Conservation (phyloP, 768 basidiomycete species). For the Mycena vitilis region DNA sequence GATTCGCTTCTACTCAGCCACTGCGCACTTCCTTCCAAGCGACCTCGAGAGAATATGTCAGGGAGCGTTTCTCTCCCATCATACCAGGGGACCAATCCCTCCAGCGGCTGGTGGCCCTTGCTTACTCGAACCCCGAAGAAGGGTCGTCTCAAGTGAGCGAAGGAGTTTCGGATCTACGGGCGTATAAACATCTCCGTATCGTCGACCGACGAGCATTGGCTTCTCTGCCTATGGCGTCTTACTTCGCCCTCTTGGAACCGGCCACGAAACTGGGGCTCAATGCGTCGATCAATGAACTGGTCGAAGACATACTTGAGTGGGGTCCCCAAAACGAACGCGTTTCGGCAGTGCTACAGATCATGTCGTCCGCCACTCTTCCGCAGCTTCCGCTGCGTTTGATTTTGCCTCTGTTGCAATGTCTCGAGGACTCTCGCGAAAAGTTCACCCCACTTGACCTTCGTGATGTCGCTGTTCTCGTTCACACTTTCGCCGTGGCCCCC, state of each 20-base stretch:
- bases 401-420: slow-evolving; percentile 34
- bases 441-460: slow-evolving; percentile 22
- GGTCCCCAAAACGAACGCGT: slow-evolving; percentile 15
- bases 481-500: slow-evolving; percentile 35
- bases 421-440: slow-evolving; percentile 25
- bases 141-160: slow-evolving; percentile 21
- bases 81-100: neutral
- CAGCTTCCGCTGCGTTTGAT: slow-evolving; percentile 28
- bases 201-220: slow-evolving; percentile 26
- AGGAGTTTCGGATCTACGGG: slow-evolving; percentile 12
- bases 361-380: slow-evolving; percentile 30
- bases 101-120: slow-evolving; percentile 8
- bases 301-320: slow-evolving; percentile 40
- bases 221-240: slow-evolving; percentile 20
- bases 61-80: too few relatives aligned
- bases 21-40: slow-evolving; percentile 34
- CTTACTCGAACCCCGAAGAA: slow-evolving; percentile 1
- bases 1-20: slow-evolving; percentile 27
- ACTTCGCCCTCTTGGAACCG: slow-evolving; percentile 25
- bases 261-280: slow-evolving; percentile 32
- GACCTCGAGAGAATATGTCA: slow-evolving; percentile 7
- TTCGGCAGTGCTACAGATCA: slow-evolving; percentile 24
- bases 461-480: slow-evolving; percentile 30
- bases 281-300: slow-evolving; percentile 37
- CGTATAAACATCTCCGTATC: slow-evolving; percentile 31